Evolutionary conservation across 179 eudicot genomes (phyloP), one percentile per base, ranked within the genome.

Genomic region (Silene vulgaris): DNA sequence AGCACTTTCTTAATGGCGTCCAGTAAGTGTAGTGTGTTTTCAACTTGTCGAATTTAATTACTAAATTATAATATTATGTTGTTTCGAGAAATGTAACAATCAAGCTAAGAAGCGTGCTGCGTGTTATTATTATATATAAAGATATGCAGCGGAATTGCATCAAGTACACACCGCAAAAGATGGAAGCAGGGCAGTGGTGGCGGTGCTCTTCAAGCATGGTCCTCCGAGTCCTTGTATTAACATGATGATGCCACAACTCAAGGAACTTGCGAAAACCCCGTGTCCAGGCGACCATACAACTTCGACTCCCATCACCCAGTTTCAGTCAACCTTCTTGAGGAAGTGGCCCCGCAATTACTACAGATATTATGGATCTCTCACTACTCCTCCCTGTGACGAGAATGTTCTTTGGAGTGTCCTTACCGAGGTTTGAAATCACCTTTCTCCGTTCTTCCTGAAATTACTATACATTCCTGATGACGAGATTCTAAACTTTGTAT

Each of bases 61-160:
- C 26, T 23, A 23, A 23, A 23, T 23, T 37, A 37, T 6, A 37
- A 37, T 6, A 37, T 37, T 37, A 37, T 7, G 45, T 37, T 37
- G 8, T 37, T 37, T 37, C 8, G 45, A 37, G 45, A 37, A 37
- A 37, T 37, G 45, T 37, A 37, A 37, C 8, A 7, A 23, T 23
- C 26, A 23, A 23, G 26, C 26, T 23, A 23, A 37, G 45, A 37
- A 37, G 72, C 26, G 23, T 11, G 8, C 17, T 23, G 26, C 26
- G 26, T 23, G 26, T 23, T 23, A 23, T 23, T 23, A 23, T 23
- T 23, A 23, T 23, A 23, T 29, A n/a, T 5, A 20, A 32, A 92
- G 97, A 71, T 90, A 69, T 67, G 89, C 82, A 0, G 90, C 88
- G n/a, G 97, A 91, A 85, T 84, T 89, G 70, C 97, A 92, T 54